Conservation (phyloP, 192 early-diverging fungal genomes). For the Chytriomyces hyalinus region DNA sequence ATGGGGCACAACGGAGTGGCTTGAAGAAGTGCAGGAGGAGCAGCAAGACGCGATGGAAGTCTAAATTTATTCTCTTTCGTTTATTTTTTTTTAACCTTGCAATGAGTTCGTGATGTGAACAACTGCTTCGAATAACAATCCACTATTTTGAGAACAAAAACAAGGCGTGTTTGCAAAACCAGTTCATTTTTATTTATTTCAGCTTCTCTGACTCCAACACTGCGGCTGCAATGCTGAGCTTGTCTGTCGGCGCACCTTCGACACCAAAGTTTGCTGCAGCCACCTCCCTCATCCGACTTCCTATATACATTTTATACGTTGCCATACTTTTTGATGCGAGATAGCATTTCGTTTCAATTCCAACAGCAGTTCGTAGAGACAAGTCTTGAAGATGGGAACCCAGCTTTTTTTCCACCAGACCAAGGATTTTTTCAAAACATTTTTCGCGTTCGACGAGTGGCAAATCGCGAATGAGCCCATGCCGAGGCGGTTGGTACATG, state of each 20-base stretch:
- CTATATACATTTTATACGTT: conserved; percentile 28
- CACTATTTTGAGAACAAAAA: not conserved
- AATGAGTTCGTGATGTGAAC: too few species aligned
- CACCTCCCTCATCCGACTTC: conserved; percentile 27
- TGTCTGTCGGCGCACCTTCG: not conserved
- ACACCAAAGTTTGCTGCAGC: conserved; percentile 7
- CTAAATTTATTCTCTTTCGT: not conserved
- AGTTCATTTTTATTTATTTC: not conserved
- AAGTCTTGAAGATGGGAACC: not conserved
- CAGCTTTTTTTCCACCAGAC: conserved; percentile 11
- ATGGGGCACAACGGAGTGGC: conserved; percentile 72
- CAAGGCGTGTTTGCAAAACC: not conserved
- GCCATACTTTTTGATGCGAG: not conserved
- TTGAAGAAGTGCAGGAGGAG: conserved; percentile 22
- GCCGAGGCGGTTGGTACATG: conserved; percentile 9
- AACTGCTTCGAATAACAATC: not conserved
- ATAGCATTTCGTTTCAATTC: conserved; percentile 30
- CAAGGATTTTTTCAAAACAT: conserved; percentile 25
- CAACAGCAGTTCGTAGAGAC: conserved; percentile 1
- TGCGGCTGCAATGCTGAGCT: conserved; percentile 1
- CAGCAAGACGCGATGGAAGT: conserved; percentile 9
- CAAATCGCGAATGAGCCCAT: conserved; percentile 23
- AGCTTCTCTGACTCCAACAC: not conserved
- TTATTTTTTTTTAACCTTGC: too few species aligned
- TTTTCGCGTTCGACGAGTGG: conserved; percentile 22